Conservation (phyloP, 2,329 filamentous ascomycete species). For the Coniella lustricola region DNA sequence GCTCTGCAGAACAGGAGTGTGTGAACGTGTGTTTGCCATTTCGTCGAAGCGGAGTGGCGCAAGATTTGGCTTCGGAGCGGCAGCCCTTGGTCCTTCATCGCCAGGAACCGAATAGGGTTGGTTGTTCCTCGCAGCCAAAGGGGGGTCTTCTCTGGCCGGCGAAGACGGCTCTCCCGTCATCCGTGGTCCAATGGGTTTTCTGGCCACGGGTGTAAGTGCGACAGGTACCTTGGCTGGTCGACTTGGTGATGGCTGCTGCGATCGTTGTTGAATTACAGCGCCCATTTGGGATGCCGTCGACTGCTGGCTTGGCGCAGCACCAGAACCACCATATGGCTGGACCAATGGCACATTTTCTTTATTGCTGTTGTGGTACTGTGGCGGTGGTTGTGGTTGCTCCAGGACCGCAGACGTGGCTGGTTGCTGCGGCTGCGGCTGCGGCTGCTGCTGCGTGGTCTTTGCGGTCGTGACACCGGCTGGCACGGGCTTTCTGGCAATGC, state of each 20-base stretch:
- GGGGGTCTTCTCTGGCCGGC: conserved; percentile 1
- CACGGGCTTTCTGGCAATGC: conserved; percentile 47
- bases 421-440: neutral
- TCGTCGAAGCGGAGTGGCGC: neutral
- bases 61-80: neutral
- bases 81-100: neutral
- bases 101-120: neutral
- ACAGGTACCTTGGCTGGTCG: neutral
- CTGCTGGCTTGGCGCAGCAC: neutral
- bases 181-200: conserved; percentile 17
- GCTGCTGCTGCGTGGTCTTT: no score
- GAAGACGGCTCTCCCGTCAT: conserved; percentile 6
- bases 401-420: neutral
- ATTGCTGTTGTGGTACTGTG: no score
- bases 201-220: neutral
- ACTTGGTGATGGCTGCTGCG: conserved; percentile 2
- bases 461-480: conserved; percentile 26
- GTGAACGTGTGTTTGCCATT: neutral
- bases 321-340: neutral
- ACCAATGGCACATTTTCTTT: conserved; percentile 19
- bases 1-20: neutral
- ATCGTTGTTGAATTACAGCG: neutral
- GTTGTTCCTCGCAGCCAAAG: neutral
- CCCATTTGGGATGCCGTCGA: neutral
- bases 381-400: neutral